Evolutionary conservation across 2,329 filamentous ascomycete species (phyloP).

Genomic region (Colletotrichum sp.): DNA sequence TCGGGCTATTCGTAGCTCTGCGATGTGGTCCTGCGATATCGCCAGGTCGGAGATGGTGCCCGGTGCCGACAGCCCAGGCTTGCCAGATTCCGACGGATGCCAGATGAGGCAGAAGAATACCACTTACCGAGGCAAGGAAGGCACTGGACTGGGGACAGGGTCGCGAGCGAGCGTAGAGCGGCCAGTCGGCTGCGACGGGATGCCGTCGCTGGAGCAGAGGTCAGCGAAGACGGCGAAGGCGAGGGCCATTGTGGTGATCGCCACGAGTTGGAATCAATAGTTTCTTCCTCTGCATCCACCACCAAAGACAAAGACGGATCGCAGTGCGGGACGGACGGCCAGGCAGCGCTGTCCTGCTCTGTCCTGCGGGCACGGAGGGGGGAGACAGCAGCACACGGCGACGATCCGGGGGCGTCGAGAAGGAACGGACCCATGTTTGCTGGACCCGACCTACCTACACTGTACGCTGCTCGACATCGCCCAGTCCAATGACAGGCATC

Average conservation of each 20-base stretch:
- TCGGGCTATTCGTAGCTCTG: neutral
- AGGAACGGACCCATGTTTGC: neutral
- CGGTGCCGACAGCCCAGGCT: neutral
- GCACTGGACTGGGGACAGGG: neutral
- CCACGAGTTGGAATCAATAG: conserved; percentile 11
- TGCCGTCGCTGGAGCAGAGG: neutral
- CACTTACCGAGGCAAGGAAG: neutral
- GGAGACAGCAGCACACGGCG: neutral
- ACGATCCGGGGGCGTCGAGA: neutral
- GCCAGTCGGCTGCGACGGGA: neutral
- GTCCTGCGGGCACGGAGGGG: neutral
- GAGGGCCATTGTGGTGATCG: neutral
- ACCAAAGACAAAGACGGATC: neutral
- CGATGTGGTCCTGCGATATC: neutral
- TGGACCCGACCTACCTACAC: neutral
- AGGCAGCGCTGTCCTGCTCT: neutral
- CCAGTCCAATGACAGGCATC: neutral
- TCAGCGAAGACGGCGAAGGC: neutral
- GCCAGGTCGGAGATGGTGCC: neutral
- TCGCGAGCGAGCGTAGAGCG: neutral
- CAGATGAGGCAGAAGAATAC: neutral
- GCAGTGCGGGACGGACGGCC: neutral
- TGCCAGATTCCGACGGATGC: neutral
- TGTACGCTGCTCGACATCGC: neutral
- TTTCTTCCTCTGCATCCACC: conserved; percentile 6